Conservation (phyloP, 257 asterid species). For the Fraxinus americana region DNA sequence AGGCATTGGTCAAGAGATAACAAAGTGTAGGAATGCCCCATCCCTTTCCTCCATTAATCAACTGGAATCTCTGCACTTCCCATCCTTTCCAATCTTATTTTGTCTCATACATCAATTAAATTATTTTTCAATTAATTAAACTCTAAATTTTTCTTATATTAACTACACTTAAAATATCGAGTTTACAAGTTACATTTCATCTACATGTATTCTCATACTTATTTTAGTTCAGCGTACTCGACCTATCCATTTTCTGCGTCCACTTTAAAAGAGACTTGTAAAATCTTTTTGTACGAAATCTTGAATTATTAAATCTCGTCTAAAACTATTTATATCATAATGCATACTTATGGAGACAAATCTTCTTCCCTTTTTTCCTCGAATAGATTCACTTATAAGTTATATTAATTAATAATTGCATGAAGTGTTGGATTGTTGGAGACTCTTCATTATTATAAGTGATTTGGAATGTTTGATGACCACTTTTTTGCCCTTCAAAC, state of each 20-base stretch:
- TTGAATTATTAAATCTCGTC: neutral
- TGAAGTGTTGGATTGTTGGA: neutral
- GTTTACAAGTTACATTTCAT: too few species aligned
- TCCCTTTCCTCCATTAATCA: slow-evolving; percentile 79
- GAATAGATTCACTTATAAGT: slow-evolving; percentile 31
- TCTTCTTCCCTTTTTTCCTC: slow-evolving; percentile 24
- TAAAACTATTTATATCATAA: neutral
- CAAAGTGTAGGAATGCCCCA: slow-evolving; percentile 74
- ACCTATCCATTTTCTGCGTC: too few species aligned
- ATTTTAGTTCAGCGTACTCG: neutral
- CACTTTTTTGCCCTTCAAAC: neutral
- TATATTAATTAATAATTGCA: slow-evolving; percentile 26
- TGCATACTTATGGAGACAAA: slow-evolving; percentile 43
- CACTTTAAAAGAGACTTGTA: too few species aligned
- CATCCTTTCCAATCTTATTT: slow-evolving; percentile 71
- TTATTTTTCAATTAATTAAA: slow-evolving; percentile 12
- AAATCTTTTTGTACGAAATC: neutral
- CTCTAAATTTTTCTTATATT: neutral
- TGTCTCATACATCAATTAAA: slow-evolving; percentile 39
- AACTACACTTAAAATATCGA: neutral
- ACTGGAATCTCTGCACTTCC: slow-evolving; percentile 88
- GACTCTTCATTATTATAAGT: neutral
- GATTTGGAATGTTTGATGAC: slow-evolving; percentile 4
- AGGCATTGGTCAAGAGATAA: slow-evolving; percentile 62
- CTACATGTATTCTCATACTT: too few species aligned